These are phyloP conservation scores for Sordaria brevicollis DNA, from an alignment of 495 filamentous ascomycete genomes.

Conservation along the genomic window DNA sequence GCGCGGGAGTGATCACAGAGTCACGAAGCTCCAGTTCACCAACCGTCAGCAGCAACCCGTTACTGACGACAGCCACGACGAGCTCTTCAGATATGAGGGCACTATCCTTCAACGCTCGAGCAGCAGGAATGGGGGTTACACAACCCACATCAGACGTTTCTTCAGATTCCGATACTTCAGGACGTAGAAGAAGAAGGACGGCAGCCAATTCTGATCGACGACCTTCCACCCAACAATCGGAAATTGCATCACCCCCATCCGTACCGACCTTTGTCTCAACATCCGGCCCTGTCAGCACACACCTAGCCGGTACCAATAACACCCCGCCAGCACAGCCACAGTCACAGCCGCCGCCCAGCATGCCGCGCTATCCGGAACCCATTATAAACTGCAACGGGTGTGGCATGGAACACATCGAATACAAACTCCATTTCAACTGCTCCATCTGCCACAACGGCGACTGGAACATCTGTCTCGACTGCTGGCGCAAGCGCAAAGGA, in stretches of 20 bases:
- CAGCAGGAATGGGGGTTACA: constrained; percentile 13
- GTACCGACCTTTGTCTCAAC: constrained; percentile 6
- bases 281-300: constrained; percentile 8
- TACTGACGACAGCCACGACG: constrained; percentile 3
- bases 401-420: constrained; percentile 55
- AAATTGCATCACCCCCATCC: constrained; percentile 5
- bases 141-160: constrained; percentile 2
- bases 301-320: background rate
- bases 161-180: background rate
- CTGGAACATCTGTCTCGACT: constrained; percentile 68
- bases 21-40: constrained; percentile 28
- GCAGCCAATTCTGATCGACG: background rate
- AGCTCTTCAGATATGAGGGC: constrained; percentile 6
- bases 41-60: background rate
- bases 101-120: constrained; percentile 17
- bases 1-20: constrained; percentile 29
- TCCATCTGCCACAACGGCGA: constrained; percentile 52
- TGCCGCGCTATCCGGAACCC: constrained; percentile 54
- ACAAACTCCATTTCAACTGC: constrained; percentile 75
- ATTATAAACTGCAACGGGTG: constrained; percentile 63
- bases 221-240: background rate
- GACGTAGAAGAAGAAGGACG: background rate
- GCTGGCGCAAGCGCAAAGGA: constrained; percentile 63
- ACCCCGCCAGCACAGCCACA: constrained; percentile 5
- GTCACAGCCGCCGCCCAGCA: constrained; percentile 18